Percentiles rank a stretch among this genome's conserved stretches.
phyloP scores from a whole-genome alignment of 495 filamentous ascomycete genomes.

The Talaromyces adpressus region DNA sequence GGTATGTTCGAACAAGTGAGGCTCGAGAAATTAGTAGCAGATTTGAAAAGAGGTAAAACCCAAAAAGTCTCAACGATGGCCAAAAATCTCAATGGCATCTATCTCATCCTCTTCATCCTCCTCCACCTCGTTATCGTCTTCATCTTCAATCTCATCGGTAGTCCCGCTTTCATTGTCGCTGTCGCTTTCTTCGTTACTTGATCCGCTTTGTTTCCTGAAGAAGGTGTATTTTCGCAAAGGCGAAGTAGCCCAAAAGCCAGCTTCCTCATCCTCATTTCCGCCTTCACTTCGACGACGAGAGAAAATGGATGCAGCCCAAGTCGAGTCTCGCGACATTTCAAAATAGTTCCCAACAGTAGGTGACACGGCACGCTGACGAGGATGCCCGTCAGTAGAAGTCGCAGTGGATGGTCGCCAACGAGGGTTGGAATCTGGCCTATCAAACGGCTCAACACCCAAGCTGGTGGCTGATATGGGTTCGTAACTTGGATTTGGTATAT shows the following conservation, averaged over 20 bases:
- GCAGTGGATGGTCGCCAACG: conserved; percentile 22
- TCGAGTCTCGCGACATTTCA: conserved; percentile 30
- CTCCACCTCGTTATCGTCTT: conserved; percentile 37
- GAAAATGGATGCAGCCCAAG: conserved; percentile 29
- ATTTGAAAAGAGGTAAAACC: not conserved
- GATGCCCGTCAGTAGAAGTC: conserved; percentile 17
- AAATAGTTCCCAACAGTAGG: conserved; percentile 40
- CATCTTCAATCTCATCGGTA: conserved; percentile 37
- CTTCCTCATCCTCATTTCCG: conserved; percentile 50
- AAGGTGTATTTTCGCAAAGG: conserved; percentile 38
- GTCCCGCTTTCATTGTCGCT: conserved; percentile 27
- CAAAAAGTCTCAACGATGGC: conserved; percentile 48
- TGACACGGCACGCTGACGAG: conserved; percentile 29
- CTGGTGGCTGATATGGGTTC: conserved; percentile 25
- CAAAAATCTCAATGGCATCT: conserved; percentile 61
- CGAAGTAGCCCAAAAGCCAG: conserved; percentile 57
- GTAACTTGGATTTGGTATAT: conserved; percentile 17
- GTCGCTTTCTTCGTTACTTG: conserved; percentile 20
- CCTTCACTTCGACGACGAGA: conserved; percentile 30
- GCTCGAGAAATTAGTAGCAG: not conserved
- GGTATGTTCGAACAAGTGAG: not conserved
- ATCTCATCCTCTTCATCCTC: conserved; percentile 49
- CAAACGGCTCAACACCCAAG: conserved; percentile 14
- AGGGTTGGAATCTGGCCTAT: conserved; percentile 15
- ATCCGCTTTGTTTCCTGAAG: conserved; percentile 23